A percentile compares a stretch with the other conserved stretches of the same genome.
Evolutionary conservation across 352 stramenopile species (phyloP).

Genomic region (Phytophthora chlamydospora): DNA sequence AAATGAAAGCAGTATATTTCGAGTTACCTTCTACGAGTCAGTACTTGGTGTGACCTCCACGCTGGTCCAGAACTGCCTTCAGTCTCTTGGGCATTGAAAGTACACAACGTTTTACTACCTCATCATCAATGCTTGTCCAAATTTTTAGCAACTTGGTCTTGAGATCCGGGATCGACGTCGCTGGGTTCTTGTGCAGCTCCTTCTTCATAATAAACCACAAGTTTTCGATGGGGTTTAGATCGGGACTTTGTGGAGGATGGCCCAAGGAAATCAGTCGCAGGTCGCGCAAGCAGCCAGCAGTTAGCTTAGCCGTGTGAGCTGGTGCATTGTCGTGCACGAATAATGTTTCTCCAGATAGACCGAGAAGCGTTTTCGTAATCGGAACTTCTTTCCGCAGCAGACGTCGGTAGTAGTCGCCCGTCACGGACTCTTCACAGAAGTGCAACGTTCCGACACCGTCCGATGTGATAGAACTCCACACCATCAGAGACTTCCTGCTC

Average conservation of each 20-base stretch:
- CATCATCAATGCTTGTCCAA: too few relatives aligned
- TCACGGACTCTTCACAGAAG: background rate
- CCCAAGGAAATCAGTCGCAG: background rate
- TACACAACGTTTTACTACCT: too few relatives aligned
- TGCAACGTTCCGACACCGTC: background rate
- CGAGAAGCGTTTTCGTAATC: background rate
- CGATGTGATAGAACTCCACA: background rate
- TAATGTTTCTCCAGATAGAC: background rate
- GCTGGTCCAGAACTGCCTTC: too few relatives aligned
- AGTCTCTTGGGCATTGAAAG: too few relatives aligned
- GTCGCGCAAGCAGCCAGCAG: background rate
- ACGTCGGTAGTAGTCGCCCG: background rate
- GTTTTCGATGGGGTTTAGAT: background rate
- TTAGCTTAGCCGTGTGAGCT: background rate
- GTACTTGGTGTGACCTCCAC: too few relatives aligned
- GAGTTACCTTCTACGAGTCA: too few relatives aligned
- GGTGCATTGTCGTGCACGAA: slow-evolving; percentile 1
- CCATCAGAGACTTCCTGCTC: slow-evolving; percentile 3
- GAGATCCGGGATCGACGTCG: too few relatives aligned
- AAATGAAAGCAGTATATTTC: too few relatives aligned
- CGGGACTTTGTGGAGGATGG: background rate
- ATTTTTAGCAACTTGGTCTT: too few relatives aligned
- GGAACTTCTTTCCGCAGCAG: slow-evolving; percentile 1
- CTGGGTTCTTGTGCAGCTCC: too few relatives aligned
- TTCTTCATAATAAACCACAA: background rate